Evolutionary conservation across 148 eudicot genomes (phyloP), one percentile per base, ranked within the genome.

Genomic region (Fagopyrum esculentum): DNA sequence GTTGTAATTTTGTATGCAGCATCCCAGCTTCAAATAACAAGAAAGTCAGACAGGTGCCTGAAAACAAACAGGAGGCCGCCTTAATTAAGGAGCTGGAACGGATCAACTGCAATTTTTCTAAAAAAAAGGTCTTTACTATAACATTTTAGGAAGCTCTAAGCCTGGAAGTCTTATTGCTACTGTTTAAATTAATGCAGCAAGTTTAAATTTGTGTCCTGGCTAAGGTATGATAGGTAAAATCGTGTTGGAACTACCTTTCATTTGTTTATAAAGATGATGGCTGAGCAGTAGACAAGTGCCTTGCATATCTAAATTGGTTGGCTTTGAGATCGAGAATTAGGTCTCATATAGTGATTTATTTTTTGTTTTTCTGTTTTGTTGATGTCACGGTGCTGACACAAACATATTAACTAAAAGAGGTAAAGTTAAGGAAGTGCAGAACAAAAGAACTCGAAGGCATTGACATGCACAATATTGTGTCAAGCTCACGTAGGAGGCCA

Each of bases 381-480:
- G 3, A 11, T 66, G 46, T 66, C 71, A 66, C 71, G 6, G 46
- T 66, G 15, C 71, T 66, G 9, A 66, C 70, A 51, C 17, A 45
- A 44, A 48, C 17, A 7, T 75, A 46, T 46, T 59, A 95, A 81
- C 90, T 92, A 64, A 95, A 92, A 81, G 96, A 95, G 45, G 89
- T 86, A 73, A 91, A 78, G 86, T 90, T 83, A 85, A 85, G 92
- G 81, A 95, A 92, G 82, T 92, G 89, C 50, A 90, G 78, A 80
- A 90, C 93, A 66, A 92, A 82, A 86, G 98, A 92, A 84, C 92
- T 95, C 68, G 98, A 95, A 81, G 98, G 98, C 81, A 95, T 95
- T 78, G 98, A 95, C 84, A 77, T 83, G 84, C 87, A 96, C 81
- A 94, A 94, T 84, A 91, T 94, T 51, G 93, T 94, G 47, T 81